Evolutionary conservation across 2,329 filamentous ascomycete genomes (phyloP), one percentile per base, ranked within the genome.

Genomic region (Amphichorda felina): DNA sequence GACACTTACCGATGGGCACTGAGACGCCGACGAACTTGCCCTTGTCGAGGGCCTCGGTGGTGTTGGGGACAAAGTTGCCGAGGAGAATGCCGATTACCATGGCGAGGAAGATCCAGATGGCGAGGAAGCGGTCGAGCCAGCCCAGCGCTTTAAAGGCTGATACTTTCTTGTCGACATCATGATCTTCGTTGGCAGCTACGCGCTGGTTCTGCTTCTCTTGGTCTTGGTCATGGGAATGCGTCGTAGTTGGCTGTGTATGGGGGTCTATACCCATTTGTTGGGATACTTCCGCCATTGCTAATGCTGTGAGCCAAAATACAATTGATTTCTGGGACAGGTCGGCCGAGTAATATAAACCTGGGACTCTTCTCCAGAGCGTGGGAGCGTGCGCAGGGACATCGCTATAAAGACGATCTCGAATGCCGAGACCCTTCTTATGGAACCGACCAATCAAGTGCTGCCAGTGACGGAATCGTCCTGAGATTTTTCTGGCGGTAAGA

Each of bases 51-150:
- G 75, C 70, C 0, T 67, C 67, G 0, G 72, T 76, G 1, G 72
- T 72, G 16, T 60, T 62, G 0, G 73, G 68, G 2, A 83, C 79
- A 40, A 87, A 83, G 54, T 88, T 88, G 5, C 81, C 82, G 1
- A 89, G 58, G 1, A 88, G 59, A 30, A 91, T 79, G 4, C 84
- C 83, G 7, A 86, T 56, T 2, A 70, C 65, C 77, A 91, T 91
- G 31, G 82, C 81, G 0, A 89, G 67, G 18, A 89, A 63, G 40
- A 89, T 88, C 83, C 83, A 82, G 18, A 81, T 26, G 3, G 73
- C 76, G 1, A 83, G 67, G 44, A 74, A 75, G 2, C 75, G 68
- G 46, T 82, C 76, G 1, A 82, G 63, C 43, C 68, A 62, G 4
- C 70, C 69, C 0, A 81, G 66, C 2, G 66, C 57, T 30, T 69